Conservation (phyloP, 805 yeast genomes). For the Starmerella apicola region DNA sequence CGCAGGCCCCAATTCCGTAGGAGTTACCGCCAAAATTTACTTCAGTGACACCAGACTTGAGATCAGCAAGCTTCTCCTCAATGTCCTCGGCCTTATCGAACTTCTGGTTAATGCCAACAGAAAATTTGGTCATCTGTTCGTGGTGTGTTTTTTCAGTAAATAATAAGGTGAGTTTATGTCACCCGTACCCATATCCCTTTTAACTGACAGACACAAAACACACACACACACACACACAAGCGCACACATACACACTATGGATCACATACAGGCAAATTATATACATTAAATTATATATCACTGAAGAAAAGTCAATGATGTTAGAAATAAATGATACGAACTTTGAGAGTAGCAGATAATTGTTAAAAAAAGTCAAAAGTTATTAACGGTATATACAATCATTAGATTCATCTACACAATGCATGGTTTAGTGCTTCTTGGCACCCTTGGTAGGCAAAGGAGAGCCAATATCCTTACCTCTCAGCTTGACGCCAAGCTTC, state of each 20-base stretch:
- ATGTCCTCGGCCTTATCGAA: slow-evolving; percentile 64
- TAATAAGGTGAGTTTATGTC: no score
- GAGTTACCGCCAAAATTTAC: slow-evolving; percentile 89
- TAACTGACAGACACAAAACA: no score
- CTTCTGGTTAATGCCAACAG: slow-evolving; percentile 31
- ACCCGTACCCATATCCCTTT: no score
- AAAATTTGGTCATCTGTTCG: slow-evolving; percentile 16
- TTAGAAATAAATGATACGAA: not conserved
- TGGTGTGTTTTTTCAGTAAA: no score
- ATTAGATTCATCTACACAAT: no score
- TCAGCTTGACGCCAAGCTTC: slow-evolving; percentile 82
- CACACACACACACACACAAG: no score
- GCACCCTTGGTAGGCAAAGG: slow-evolving; percentile 45
- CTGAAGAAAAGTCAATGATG: not conserved
- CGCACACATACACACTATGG: no score
- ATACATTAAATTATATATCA: no score
- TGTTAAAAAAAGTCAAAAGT: no score
- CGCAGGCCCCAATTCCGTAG: slow-evolving; percentile 80
- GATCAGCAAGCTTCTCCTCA: slow-evolving; percentile 50
- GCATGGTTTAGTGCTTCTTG: slow-evolving; percentile 31
- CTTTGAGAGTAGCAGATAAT: not conserved
- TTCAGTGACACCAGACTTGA: slow-evolving; percentile 37
- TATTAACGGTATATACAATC: no score
- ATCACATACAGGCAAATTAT: no score
- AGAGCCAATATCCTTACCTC: slow-evolving; percentile 92